Percentiles rank a stretch among this genome's conserved stretches.
Evolutionary conservation across 1,139 yeast genomes (phyloP).

Genomic region (Zygosaccharomyces sapae): DNA sequence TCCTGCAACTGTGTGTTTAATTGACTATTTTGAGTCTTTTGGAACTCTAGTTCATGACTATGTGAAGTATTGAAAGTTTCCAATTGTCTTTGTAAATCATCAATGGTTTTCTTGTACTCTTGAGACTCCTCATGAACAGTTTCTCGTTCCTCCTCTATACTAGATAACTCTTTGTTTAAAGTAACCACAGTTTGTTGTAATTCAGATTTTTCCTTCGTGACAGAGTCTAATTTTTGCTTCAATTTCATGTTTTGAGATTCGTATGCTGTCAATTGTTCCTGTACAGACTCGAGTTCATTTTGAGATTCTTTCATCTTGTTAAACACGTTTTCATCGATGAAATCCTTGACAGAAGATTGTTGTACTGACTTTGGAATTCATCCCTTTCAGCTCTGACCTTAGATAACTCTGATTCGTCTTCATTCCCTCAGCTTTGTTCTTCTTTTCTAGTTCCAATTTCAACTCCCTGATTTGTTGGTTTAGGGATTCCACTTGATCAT

Average conservation of each 20-base stretch:
- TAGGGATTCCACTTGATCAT: constrained; percentile 13
- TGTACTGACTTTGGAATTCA: constrained; percentile 66
- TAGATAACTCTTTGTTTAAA: constrained; percentile 51
- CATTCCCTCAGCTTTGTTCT: constrained; percentile 10
- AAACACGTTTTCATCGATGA: constrained; percentile 77
- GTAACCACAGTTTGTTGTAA: constrained; percentile 37
- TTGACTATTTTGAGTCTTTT: constrained; percentile 18
- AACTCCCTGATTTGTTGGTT: constrained; percentile 29
- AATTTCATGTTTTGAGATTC: constrained; percentile 38
- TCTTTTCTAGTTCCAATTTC: constrained; percentile 25
- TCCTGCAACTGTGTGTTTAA: constrained; percentile 33
- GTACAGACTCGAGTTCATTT: constrained; percentile 58
- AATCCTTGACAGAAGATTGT: constrained; percentile 65
- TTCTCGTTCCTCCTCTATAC: constrained; percentile 65
- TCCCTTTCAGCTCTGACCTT: constrained; percentile 55
- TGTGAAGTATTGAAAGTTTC: constrained; percentile 23
- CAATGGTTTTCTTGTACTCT: constrained; percentile 21
- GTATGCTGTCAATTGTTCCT: constrained; percentile 41
- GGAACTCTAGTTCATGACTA: constrained; percentile 22
- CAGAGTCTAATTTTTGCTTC: constrained; percentile 33
- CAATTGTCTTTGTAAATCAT: constrained; percentile 24
- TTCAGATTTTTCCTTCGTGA: constrained; percentile 34
- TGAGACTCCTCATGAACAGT: constrained; percentile 46
- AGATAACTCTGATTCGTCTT: constrained; percentile 38
- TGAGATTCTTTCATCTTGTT: constrained; percentile 74